Conservation (phyloP, 2,329 filamentous ascomycete species). For the Aspergillus sp. region DNA sequence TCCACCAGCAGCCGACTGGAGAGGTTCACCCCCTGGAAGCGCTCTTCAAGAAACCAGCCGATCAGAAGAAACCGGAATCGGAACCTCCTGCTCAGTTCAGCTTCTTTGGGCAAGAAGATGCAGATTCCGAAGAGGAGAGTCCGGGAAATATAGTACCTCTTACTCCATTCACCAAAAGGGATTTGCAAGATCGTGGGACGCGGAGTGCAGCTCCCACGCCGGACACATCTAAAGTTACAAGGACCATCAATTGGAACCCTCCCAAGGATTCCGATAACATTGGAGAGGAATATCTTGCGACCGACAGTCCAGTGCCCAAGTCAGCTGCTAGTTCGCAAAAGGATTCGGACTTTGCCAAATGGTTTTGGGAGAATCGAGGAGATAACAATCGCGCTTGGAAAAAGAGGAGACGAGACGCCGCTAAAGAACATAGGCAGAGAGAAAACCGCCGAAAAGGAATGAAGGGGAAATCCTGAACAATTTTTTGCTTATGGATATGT, state of each 20-base stretch:
- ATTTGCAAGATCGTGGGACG: conserved; percentile 65
- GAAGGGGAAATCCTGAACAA: conserved; percentile 34
- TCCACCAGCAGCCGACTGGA: conserved; percentile 1
- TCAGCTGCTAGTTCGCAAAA: conserved; percentile 19
- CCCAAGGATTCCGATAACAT: conserved; percentile 17
- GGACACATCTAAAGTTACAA: conserved; percentile 76
- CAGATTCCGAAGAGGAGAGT: conserved; percentile 46
- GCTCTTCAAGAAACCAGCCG: conserved; percentile 75
- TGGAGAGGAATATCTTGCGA: conserved; percentile 22
- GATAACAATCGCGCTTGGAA: conserved; percentile 54
- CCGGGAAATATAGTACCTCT: conserved; percentile 57
- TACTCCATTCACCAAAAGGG: conserved; percentile 79
- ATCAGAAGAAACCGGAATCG: conserved; percentile 37
- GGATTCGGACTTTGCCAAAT: conserved; percentile 61
- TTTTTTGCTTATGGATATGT: background rate
- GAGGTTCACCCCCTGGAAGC: conserved; percentile 85
- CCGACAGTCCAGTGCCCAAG: conserved; percentile 28
- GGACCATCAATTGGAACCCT: conserved; percentile 31
- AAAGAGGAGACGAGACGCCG: conserved; percentile 57
- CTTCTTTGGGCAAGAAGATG: conserved; percentile 68
- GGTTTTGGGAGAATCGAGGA: conserved; percentile 58
- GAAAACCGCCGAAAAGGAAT: conserved; percentile 57
- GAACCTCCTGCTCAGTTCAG: conserved; percentile 65
- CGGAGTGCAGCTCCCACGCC: conserved; percentile 92
- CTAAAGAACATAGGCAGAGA: conserved; percentile 60